Base-by-base conservation (phyloP, 129 eudicot species). In the Arctium lappa region DNA sequence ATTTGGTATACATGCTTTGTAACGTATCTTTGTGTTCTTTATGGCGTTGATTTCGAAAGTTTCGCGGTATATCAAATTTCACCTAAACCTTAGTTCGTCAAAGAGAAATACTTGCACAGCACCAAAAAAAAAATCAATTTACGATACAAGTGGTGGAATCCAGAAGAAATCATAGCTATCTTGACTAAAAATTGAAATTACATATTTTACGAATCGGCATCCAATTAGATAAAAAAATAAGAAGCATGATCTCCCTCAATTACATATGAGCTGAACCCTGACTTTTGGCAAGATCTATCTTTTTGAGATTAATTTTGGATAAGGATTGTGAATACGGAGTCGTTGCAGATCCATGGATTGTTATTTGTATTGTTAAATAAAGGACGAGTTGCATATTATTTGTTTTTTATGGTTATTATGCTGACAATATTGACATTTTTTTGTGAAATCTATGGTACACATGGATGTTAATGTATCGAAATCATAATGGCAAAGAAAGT, bases 401-500 rank as follows among this genome's bases (percentile, higher is more conserved):
- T 18, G 37, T 62, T 4, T 62, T 4, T 37, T 16, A 6, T 77
- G n/a, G 72, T 76, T 77, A 34, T 65, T 27, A n/a, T 22, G 70
- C 70, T 65, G 70, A 65, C 31, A 65, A 22, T 34, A 72, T 63
- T 78, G 29, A 78, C 50, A 40, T 36, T 65, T 65, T 62, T 65
- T 65, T 1, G 70, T 65, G 70, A 65, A 65, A 65, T 65, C 31
- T 65, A 9, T 65, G 70, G 31, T 65, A 65, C 70, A 65, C 70
- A 22, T 65, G 70, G 70, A 65, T 65, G 32, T 65, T 65, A 81
- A 81, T 88, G 84, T 91, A 73, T 79, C 89, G 80, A 69, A 68
- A 70, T 7, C 31, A n/a, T 81, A 66, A 84, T 38, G 88, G 86
- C 70, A 80, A 86, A 80, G 76, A 50, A 83, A 90, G 86, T 75